Percentiles rank a stretch among this genome's conserved stretches.
Evolutionary conservation across 345 rosid species (phyloP).

Genomic region (Syzygium aromaticum): DNA sequence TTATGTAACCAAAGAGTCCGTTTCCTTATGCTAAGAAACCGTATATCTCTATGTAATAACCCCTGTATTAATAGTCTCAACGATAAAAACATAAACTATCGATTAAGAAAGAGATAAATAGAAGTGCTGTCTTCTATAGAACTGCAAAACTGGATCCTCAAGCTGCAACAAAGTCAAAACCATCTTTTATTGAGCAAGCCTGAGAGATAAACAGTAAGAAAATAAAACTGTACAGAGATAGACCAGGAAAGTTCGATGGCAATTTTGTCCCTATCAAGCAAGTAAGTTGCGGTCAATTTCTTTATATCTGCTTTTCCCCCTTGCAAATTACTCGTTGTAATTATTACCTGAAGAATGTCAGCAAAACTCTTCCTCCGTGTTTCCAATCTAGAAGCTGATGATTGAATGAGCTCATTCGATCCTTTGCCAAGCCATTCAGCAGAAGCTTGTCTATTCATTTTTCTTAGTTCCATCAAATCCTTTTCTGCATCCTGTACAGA

Average conservation of each 20-base stretch:
- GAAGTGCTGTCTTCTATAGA: background rate
- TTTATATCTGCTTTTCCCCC: background rate
- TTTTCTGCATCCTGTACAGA: conserved; percentile 48
- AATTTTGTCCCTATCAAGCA: background rate
- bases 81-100: background rate
- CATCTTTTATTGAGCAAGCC: background rate
- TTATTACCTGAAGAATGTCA: conserved; percentile 81
- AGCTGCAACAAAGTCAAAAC: background rate
- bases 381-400: conserved; percentile 45
- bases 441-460: conserved; percentile 34
- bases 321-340: background rate
- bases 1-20: background rate
- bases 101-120: background rate
- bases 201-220: background rate
- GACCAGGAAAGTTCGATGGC: background rate
- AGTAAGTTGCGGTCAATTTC: background rate
- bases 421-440: conserved; percentile 42
- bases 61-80: background rate
- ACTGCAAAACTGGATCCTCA: background rate
- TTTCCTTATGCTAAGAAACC: background rate
- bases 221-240: background rate
- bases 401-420: conserved; percentile 24
- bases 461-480: conserved; percentile 64
- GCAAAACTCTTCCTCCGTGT: conserved; percentile 91
- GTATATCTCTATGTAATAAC: background rate